Evolutionary conservation across 2,329 filamentous ascomycete species (phyloP), one percentile per base, ranked within the genome.

Genomic region (Metarhizium brunneum): DNA sequence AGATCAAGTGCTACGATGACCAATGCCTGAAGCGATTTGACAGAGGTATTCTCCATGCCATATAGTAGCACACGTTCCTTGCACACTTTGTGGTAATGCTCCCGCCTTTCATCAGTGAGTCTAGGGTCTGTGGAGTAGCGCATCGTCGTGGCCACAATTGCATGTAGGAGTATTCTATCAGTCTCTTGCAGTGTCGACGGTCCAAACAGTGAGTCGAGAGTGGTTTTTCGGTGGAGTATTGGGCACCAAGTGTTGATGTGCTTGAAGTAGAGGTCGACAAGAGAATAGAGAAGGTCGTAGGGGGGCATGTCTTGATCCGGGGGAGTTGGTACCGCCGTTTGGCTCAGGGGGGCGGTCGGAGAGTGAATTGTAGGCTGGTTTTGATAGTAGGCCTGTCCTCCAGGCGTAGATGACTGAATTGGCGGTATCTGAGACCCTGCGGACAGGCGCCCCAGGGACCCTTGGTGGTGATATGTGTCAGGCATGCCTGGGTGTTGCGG

Each of bases 51-150:
- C 64, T 95, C 90, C 63, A 96, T 81, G 4, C 91, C 90, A 64
- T 95, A 95, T 0, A 96, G 77, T 13, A 96, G 69, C 0, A 96
- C 92, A 58, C 87, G 89, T 63, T 92, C 86, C 68, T 95, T 96
- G 0, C 90, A 92, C 2, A 84, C 80, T 57, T 85, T 81, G 66
- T 95, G 87, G 64, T 94, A 95, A 36, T 87, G 83, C 50, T 82
- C 80, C 58, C 90, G 79, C 59, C 84, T 83, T 52, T 88, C 85
- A 2, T 88, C 82, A 0, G 85, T 91, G 35, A 96, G 76, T 48
- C 90, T 80, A 25, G 78, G 70, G 66, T 96, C 91, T 3, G 81
- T 86, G 0, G 89, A 95, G 67, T 91, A 96, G 32, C 90, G 84
- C 60, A 96, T 75, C 0, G 90, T 92, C 0, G 90, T 94, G 1